Evolutionary conservation across 1,284 basidiomycete species (phyloP), one percentile per base, ranked within the genome.

Genomic region (Melanopsichium pennsylvanicum): DNA sequence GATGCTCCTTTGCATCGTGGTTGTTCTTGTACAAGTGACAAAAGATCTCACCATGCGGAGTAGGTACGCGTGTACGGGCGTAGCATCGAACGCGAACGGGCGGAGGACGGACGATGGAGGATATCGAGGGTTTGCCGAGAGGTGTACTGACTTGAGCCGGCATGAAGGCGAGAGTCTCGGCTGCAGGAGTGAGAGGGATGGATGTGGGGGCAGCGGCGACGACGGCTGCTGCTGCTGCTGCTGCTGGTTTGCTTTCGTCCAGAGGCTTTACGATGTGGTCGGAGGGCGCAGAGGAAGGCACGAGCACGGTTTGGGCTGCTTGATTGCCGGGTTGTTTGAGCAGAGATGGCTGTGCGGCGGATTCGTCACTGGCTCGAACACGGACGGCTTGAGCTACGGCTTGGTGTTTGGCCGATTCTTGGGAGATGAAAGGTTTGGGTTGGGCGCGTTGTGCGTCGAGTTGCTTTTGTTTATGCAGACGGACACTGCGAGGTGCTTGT

Each of bases 51-150:
- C 95, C 95, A 79, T 98, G 92, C 0, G 93, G 92, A 0, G 96
- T 98, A 18, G 96, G 96, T 73, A 99, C 91, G 39, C 96, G 88
- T 4, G 96, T 97, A 52, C 96, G 90, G 3, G 93, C 96, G 87
- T 96, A 92, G 82, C 96, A 99, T 78, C 88, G 89, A 19, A 94
- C 73, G 7, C 58, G 38, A 12, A 80, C 59, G 3, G 76, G 77
- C 0, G 75, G 72, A 5, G 72, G 68, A 23, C 69, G 56, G 2
- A 72, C 69, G 46, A 74, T 72, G 13, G 64, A 67, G 13, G 74
- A 59, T 23, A 74, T 58, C 42, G 22, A 43, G 6, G 73, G 38
- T 21, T 50, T 57, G 32, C 46, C 47, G 15, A 63, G 29, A 13
- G 66, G 60, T 13, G 45, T 56, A 33, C 46, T 34, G 31, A 48